These are phyloP conservation scores for Lolium perenne DNA, from an alignment of 176 grass and related monocot species.

Conservation along the genomic window DNA sequence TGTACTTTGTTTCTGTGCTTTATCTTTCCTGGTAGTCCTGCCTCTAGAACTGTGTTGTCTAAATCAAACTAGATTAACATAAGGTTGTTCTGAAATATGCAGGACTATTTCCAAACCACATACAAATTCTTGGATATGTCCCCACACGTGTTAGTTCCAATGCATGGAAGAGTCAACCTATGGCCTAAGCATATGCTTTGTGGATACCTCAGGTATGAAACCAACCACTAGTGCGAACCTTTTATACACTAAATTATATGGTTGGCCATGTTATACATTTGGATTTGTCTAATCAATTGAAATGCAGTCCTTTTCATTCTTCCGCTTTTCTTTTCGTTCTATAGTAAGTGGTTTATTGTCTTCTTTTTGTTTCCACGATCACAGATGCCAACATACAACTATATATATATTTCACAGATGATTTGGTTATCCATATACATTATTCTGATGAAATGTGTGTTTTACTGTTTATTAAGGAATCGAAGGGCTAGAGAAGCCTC, in stretches of 20 bases:
- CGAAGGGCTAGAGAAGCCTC: conserved; percentile 73
- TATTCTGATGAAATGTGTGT: conserved; percentile 11
- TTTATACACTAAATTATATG: conserved; percentile 10
- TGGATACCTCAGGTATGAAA: conserved; percentile 82
- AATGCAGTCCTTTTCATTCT: conserved; percentile 16
- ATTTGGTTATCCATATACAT: not conserved
- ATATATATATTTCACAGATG: not conserved
- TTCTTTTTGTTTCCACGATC: not conserved
- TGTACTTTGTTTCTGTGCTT: not conserved
- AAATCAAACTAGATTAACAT: not conserved
- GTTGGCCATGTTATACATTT: not conserved
- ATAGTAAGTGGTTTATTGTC: not conserved
- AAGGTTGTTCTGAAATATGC: conserved; percentile 42
- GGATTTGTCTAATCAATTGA: conserved; percentile 19
- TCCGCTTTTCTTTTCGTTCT: not conserved
- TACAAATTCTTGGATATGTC: conserved; percentile 91
- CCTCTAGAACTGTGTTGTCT: conserved; percentile 5
- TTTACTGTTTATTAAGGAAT: conserved; percentile 59
- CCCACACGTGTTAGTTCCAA: conserved; percentile 91
- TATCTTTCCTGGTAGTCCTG: conserved; percentile 3
- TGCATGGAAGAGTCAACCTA: conserved; percentile 94
- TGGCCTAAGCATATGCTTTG: conserved; percentile 93
- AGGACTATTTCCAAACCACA: conserved; percentile 94
- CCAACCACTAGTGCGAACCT: conserved; percentile 15
- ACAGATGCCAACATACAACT: not conserved